Conservation (phyloP, 441 rosid species). For the Croton setiger region DNA sequence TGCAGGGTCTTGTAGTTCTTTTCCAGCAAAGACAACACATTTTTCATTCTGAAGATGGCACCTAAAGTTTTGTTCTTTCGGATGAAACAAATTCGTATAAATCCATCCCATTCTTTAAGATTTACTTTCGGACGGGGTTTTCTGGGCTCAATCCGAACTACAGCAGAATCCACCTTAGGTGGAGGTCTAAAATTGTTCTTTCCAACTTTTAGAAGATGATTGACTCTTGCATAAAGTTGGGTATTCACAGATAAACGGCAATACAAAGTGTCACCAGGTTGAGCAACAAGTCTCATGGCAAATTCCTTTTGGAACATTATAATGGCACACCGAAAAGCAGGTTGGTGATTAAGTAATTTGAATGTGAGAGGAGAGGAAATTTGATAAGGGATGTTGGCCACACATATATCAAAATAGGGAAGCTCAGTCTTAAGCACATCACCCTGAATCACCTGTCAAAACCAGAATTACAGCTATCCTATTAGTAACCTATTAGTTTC, state of each 20-base stretch:
- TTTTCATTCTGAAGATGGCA: constrained; percentile 67
- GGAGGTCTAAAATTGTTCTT: constrained; percentile 97
- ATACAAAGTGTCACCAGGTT: constrained; percentile 79
- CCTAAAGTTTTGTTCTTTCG: constrained; percentile 89
- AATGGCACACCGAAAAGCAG: constrained; percentile 78
- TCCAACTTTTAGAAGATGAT: constrained; percentile 89
- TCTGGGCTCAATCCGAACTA: constrained; percentile 87
- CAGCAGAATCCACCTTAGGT: constrained; percentile 93
- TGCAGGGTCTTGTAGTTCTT: constrained; percentile 82
- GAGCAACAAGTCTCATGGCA: constrained; percentile 89
- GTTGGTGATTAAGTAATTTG: constrained; percentile 64
- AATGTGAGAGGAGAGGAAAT: constrained; percentile 71
- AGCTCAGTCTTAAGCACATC: constrained; percentile 86
- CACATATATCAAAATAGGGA: constrained; percentile 84
- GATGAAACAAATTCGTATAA: constrained; percentile 76
- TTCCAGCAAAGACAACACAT: constrained; percentile 62
- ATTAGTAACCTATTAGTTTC: not conserved
- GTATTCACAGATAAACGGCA: constrained; percentile 85
- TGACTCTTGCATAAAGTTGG: constrained; percentile 82
- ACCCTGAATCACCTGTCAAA: constrained; percentile 74
- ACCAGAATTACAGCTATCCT: not conserved
- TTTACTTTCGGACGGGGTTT: constrained; percentile 64
- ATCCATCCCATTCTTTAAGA: constrained; percentile 85
- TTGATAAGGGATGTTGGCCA: constrained; percentile 88
- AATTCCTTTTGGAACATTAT: constrained; percentile 95